Percentiles rank a stretch among this genome's conserved stretches.
Conservation (phyloP, 441 rosid genomes). For the Gossypium lobatum region DNA sequence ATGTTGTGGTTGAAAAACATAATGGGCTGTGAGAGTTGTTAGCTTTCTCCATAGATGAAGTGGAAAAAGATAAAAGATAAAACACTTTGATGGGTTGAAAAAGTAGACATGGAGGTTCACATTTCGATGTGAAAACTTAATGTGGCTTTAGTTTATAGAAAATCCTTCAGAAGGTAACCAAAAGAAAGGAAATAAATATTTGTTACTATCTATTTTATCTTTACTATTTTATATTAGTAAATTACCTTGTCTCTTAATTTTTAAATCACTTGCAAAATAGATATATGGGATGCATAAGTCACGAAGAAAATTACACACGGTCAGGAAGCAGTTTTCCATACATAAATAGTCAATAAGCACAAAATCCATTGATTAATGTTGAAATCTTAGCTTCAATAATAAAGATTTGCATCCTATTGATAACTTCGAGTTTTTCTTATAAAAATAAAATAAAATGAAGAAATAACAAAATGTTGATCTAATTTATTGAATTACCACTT, state of each 20-base stretch:
- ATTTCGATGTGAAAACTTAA: not conserved
- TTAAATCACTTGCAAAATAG: not conserved
- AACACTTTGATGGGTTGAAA: too few species aligned
- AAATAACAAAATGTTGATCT: too few species aligned
- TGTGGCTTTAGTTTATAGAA: not conserved
- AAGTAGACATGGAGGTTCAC: not conserved
- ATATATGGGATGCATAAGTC: not conserved
- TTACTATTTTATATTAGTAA: not conserved
- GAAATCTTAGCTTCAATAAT: too few species aligned
- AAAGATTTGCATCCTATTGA: too few species aligned
- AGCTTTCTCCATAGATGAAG: not conserved
- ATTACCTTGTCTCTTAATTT: not conserved
- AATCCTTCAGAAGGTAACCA: not conserved
- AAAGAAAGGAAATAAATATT: not conserved
- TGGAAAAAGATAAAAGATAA: too few species aligned
- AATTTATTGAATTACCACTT: too few species aligned
- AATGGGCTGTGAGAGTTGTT: not conserved
- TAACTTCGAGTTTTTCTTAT: too few species aligned
- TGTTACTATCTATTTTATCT: not conserved
- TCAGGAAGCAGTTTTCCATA: too few species aligned
- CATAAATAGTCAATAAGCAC: too few species aligned
- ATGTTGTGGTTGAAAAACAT: not conserved
- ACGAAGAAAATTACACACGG: too few species aligned
- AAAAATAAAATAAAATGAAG: too few species aligned
- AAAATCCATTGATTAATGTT: too few species aligned